Base-by-base conservation (phyloP, 1,284 basidiomycete genomes). In the Sutorius eximius region DNA sequence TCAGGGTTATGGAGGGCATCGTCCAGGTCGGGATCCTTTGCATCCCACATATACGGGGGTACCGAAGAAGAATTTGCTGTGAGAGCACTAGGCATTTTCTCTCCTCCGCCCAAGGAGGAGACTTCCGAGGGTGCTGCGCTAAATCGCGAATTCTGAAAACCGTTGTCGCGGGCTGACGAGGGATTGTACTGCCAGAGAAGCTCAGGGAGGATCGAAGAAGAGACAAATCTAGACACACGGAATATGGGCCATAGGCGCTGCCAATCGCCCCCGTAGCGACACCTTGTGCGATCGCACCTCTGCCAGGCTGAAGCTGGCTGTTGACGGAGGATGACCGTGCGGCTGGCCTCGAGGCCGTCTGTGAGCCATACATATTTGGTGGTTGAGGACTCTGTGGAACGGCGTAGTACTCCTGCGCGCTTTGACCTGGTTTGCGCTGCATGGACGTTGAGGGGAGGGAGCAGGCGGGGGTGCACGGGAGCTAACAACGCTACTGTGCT, bases 1-100 rank as follows among this genome's bases (percentile, higher is more conserved):
- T 88, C 85, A 6, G 87, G 87, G 66, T 87, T 87, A 63, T 91
- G 89, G 12, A 91, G 76, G 5, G 81, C 76, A 64, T 91, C 89
- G 71, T 91, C 89, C 18, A 87, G 75, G 65, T 91, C 89, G 9
- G 87, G 83, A 53, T 90, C 89, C 66, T 81, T 81, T 40, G 74
- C 67, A 60, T 90, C 89, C 87, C 86, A 91, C 61, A 86, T 67
- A 63, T 82, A 87, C 50, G 82, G 78, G 10, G 86, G 83, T 1
- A 85, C 73, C 1, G 83, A 79, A 6, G 77, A 71, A 0, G 78
- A 64, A 34, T 69, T 71, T 43, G 58, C 59, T 1, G 65, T 49
- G 13, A 47, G 22, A 16, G 63, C 63, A 27, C 52, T 59, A 3
- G 63, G 48, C 45, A 71, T 67, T 66, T 77, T 78, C 63, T 75